Base-by-base conservation (phyloP, 2,329 filamentous ascomycete species). In the Alternaria novae-zelandiae region DNA sequence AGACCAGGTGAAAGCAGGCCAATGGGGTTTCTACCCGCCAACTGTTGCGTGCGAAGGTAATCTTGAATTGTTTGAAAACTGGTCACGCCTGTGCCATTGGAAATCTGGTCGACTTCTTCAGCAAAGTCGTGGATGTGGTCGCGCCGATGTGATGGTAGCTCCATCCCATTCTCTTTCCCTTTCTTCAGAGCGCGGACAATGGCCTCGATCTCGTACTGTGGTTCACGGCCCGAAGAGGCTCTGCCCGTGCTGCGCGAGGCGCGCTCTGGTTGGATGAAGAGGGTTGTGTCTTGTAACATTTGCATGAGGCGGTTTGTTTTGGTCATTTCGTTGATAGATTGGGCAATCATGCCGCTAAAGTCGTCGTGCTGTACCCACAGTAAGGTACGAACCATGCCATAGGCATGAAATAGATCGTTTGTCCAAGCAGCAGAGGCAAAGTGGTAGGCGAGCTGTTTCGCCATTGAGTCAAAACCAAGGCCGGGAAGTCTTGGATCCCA, bases 301-400 rank as follows among this genome's bases (percentile, higher is more conserved):
- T 93, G 89, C 2, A 86, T 83, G 56, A 90, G 83, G 5, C 91
- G 75, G 5, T 87, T 83, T 21, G 84, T 76, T 49, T 88, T 89
- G 45, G 80, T 84, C n/a, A 90, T 86, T 1, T 82, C 78, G 32
- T 82, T 78, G 3, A 91, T 74, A 2, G 70, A 82, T 81, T 56
- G 86, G 0, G 94, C 91, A 8, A 97, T 62, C 1, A 92, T 69
- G 2, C 78, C 65, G 7, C 79, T 72, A 67, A 88, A 88, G 59
- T 93, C 90, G 0, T 86, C 82, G 46, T 89, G 83, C 1, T 87
- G 85, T 4, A 89, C 73, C 89, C 94, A 94, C 43, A 94, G 76
- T 1, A 98, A 84, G 83, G 95, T 90, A 53, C 94, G 89, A 4
- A 97, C 89, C 17, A 90, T 86, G 4, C 95, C 95, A 75, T 93